A percentile compares a stretch with the other conserved stretches of the same genome.
These are phyloP conservation scores for Coniochaeta hoffmannii DNA, from an alignment of 2,329 filamentous ascomycete genomes.

Conservation along the genomic window DNA sequence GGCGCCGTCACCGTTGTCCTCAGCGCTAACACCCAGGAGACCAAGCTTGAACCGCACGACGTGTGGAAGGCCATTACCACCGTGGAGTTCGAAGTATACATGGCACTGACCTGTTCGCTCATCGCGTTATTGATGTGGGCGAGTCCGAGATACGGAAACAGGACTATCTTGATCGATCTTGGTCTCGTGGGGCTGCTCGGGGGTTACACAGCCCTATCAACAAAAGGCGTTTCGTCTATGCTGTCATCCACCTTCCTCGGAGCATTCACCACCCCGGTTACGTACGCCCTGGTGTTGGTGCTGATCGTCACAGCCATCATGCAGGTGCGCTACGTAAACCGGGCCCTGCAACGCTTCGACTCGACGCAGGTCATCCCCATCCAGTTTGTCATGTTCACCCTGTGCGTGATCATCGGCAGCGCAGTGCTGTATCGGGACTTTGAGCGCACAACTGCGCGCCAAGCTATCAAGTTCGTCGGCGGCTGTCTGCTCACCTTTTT, in stretches of 20 bases:
- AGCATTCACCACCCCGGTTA: conserved; percentile 85
- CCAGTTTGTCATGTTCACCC: conserved; percentile 93
- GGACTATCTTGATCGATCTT: conserved; percentile 83
- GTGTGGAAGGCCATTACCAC: conserved; percentile 85
- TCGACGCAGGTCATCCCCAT: conserved; percentile 97
- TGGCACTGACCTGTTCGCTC: conserved; percentile 65
- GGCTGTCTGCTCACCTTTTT: conserved; percentile 91
- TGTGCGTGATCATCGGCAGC: conserved; percentile 91
- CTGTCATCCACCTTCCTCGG: conserved; percentile 85
- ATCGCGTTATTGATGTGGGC: conserved; percentile 75
- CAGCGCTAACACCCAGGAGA: conserved; percentile 83
- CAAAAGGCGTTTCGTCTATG: conserved; percentile 93
- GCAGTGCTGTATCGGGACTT: conserved; percentile 93
- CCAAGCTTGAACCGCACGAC: conserved; percentile 81
- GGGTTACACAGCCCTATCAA: conserved; percentile 93
- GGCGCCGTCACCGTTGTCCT: conserved; percentile 90
- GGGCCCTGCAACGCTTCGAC: conserved; percentile 79
- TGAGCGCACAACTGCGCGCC: conserved; percentile 66
- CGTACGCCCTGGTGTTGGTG: conserved; percentile 75
- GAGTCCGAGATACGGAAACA: conserved; percentile 76
- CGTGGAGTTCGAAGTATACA: conserved; percentile 85
- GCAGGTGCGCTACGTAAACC: conserved; percentile 97
- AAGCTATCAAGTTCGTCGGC: conserved; percentile 77
- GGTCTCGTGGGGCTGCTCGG: conserved; percentile 91
- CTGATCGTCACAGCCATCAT: conserved; percentile 81